Evolutionary conservation across 2,329 filamentous ascomycete species (phyloP), one percentile per base, ranked within the genome.

Genomic region (Cytospora schulzeri): DNA sequence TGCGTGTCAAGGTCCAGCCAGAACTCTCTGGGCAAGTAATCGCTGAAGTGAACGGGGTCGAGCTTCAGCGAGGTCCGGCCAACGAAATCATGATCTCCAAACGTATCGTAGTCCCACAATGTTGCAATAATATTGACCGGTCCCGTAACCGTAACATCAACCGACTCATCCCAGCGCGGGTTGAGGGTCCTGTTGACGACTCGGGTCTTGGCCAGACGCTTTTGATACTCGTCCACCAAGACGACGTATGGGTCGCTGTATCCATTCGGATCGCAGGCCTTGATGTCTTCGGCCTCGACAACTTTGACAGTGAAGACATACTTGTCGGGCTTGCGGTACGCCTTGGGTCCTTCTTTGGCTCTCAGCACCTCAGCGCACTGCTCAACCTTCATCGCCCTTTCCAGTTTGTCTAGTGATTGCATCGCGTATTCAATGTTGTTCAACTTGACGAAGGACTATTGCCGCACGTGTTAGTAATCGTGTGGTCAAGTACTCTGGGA

Each of bases 271-370:
- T 99, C 95, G 74, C 95, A 98, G n/a, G 95, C 92, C 77, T 98
- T 98, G 70, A 99, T 82, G 72, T 99, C 95, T 77, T 99, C 95
- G 11, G 92, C 95, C 77, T 99, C 95, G 29, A 99, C 93, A 65
- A 99, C 93, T 79, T 99, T 99, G 78, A 99, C 93, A 0, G 95
- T 98, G 77, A 99, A 99, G 62, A 97, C 93, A 74, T 96, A 98
- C 74, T 96, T 97, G 68, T 88, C 91, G 51, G 89, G 87, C 71
- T 88, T 90, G 70, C 88, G 88, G 63, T 78, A 74, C 67, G 83
- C 80, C 72, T 88, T 87, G 60, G 86, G 82, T 11, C 91, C 91
- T 29, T 91, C 87, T 67, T 90, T 83, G 71, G 85, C 88, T 55
- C 89, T 87, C 58, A 99, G 86, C 19, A 96, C 87, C 59, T 91